Evolutionary conservation across 352 stramenopile species (phyloP).

Genomic region (Globisporangium takayamanum): DNA sequence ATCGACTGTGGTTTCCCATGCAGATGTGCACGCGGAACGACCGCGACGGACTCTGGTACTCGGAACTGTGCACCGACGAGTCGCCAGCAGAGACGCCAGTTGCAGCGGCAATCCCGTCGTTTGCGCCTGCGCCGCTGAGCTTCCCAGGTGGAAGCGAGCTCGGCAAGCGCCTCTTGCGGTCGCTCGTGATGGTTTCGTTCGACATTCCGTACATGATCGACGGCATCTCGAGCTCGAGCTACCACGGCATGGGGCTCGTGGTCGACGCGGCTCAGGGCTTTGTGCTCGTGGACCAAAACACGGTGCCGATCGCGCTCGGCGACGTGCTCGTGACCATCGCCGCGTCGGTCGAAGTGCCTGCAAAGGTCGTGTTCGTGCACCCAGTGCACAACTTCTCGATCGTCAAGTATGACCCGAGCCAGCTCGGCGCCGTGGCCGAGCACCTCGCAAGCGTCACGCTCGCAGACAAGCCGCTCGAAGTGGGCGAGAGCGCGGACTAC

Average conservation of each 20-base stretch:
- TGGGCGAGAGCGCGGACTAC: slow-evolving; percentile 75
- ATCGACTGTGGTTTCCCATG: slow-evolving; percentile 87
- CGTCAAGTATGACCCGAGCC: slow-evolving; percentile 82
- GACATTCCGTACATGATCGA: slow-evolving; percentile 91
- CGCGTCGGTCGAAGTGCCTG: slow-evolving; percentile 81
- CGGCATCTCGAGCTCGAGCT: slow-evolving; percentile 85
- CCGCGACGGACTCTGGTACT: slow-evolving; percentile 63
- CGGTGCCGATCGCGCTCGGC: slow-evolving; percentile 81
- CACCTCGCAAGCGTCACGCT: slow-evolving; percentile 56
- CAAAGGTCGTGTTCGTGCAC: slow-evolving; percentile 88
- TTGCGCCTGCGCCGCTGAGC: slow-evolving; percentile 50
- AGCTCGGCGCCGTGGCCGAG: slow-evolving; percentile 52
- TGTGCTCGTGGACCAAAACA: slow-evolving; percentile 92
- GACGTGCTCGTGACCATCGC: slow-evolving; percentile 87
- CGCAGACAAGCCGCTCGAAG: slow-evolving; percentile 55
- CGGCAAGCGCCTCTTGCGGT: slow-evolving; percentile 67
- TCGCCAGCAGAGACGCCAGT: slow-evolving; percentile 10
- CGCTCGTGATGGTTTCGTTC: slow-evolving; percentile 89
- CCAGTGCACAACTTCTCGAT: slow-evolving; percentile 91
- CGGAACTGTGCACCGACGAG: slow-evolving; percentile 24
- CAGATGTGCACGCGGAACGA: slow-evolving; percentile 75
- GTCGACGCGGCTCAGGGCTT: slow-evolving; percentile 79
- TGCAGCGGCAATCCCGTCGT: slow-evolving; percentile 33
- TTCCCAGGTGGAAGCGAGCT: slow-evolving; percentile 61
- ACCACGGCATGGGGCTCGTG: slow-evolving; percentile 86